phyloP scores from a whole-genome alignment of 768 basidiomycete species.

The Antrodiella citrinella region DNA sequence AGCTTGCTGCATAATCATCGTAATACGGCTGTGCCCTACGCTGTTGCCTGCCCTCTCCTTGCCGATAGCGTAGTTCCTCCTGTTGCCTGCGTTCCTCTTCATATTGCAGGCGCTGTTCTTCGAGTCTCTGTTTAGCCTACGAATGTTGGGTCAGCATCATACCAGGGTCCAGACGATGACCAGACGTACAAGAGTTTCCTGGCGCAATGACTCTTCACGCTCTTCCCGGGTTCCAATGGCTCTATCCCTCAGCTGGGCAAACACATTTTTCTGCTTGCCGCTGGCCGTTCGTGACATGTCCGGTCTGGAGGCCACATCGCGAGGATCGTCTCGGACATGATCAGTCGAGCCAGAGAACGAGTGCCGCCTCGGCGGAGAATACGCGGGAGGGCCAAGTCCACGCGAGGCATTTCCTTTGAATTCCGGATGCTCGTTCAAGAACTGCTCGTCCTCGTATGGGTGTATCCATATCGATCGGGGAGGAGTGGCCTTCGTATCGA shows the following conservation, averaged over 20 bases:
- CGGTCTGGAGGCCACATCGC: not conserved
- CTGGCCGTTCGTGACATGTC: not conserved
- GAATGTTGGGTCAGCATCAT: not conserved
- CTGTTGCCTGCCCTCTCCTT: slow-evolving; percentile 12
- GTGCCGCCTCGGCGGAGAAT: slow-evolving; percentile 18
- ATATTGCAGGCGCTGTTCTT: slow-evolving; percentile 11
- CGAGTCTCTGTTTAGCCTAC: slow-evolving; percentile 4
- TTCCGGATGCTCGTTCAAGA: slow-evolving; percentile 47
- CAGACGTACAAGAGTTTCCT: slow-evolving; percentile 16
- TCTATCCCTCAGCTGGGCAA: slow-evolving; percentile 57
- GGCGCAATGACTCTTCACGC: slow-evolving; percentile 35
- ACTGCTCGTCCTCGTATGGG: slow-evolving; percentile 63
- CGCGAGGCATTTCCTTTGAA: slow-evolving; percentile 12
- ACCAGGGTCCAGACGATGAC: not conserved
- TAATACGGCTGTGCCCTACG: slow-evolving; percentile 6
- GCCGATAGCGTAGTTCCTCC: not conserved
- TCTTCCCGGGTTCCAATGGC: slow-evolving; percentile 59
- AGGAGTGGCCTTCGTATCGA: slow-evolving; percentile 55
- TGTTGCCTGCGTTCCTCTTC: too few species aligned
- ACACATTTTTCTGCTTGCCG: slow-evolving; percentile 30
- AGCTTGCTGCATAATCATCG: not conserved
- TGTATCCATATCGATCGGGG: slow-evolving; percentile 67
- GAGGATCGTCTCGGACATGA: slow-evolving; percentile 8
- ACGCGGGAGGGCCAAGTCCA: slow-evolving; percentile 16
- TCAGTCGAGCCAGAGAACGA: slow-evolving; percentile 16